Percentiles rank a stretch among this genome's conserved stretches.
phyloP scores from a whole-genome alignment of 148 eudicot genomes.

The Rhododendron simsii region DNA sequence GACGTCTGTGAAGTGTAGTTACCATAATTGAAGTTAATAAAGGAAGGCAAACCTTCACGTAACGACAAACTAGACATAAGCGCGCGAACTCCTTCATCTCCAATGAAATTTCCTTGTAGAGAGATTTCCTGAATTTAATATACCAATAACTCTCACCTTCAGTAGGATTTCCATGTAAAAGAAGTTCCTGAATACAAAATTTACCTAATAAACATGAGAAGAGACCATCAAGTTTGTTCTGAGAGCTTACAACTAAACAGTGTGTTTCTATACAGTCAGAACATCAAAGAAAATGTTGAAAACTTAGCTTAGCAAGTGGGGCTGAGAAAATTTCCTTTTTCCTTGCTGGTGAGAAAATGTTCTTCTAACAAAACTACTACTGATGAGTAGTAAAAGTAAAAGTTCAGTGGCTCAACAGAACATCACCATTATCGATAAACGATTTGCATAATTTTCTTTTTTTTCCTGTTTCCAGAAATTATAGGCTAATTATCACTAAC shows the following conservation, averaged over 20 bases:
- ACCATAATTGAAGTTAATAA: neutral
- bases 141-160: constrained; percentile 21
- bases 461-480: neutral
- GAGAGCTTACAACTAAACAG: neutral
- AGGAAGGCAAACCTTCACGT: constrained; percentile 56
- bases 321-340: neutral
- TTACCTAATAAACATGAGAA: neutral
- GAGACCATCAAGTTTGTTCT: neutral
- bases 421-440: neutral
- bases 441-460: neutral
- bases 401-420: neutral
- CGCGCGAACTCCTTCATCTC: constrained; percentile 90
- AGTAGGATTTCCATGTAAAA: constrained; percentile 65
- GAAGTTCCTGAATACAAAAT: constrained; percentile 48
- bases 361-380: neutral
- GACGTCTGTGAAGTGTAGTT: neutral
- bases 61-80: constrained; percentile 62
- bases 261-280: neutral
- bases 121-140: constrained; percentile 60
- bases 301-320: neutral
- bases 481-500: neutral
- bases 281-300: neutral
- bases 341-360: neutral
- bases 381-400: neutral
- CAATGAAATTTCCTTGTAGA: constrained; percentile 83